Base-by-base conservation (phyloP, 139 green algal species). In the Penium margaritaceum region DNA sequence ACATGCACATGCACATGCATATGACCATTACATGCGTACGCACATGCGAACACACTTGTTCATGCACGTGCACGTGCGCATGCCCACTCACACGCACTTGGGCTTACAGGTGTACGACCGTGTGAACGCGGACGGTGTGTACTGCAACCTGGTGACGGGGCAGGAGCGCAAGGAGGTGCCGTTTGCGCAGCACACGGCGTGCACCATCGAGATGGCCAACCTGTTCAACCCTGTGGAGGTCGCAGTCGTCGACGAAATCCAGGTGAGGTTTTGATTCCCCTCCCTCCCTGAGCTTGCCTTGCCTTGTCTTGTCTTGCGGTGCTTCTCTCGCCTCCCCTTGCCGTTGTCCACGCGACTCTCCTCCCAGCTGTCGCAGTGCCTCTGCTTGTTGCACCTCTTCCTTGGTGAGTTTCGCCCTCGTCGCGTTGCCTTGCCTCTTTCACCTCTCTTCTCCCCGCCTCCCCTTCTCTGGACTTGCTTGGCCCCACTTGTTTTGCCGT, bases 231-330 rank as follows among this genome's bases (percentile, higher is more conserved):
- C 77, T n/a, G 74, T 90, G 37, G 91, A 97, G 14, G 90, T 97
- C 63, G 92, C 90, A 0, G 88, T 97, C 30, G 88, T 97, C 32
- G 94, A 98, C 66, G 94, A 99, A 74, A 92, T 97, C 34, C 91
- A 96, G 85, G 75, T 81, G 37, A 0, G 47, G n/a, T n/a, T n/a
- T n/a, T 12, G 9, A 9, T 12, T 12, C 12, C 41, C 41, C 41
- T 12, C 41, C 41, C 9, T 9, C 41, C 41, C 41, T 12, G 9
- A n/a, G n/a, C n/a, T n/a, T n/a, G n/a, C n/a, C n/a, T n/a, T n/a
- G n/a, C n/a, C n/a, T n/a, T n/a, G n/a, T n/a, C n/a, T n/a, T n/a
- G n/a, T n/a, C n/a, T n/a, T n/a, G n/a, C n/a, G n/a, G n/a, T n/a
- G n/a, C n/a, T n/a, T n/a, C n/a, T n/a, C n/a, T n/a, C n/a, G n/a